Evolutionary conservation across 2,329 filamentous ascomycete genomes (phyloP).

Genomic region (Coniochaeta sp.): DNA sequence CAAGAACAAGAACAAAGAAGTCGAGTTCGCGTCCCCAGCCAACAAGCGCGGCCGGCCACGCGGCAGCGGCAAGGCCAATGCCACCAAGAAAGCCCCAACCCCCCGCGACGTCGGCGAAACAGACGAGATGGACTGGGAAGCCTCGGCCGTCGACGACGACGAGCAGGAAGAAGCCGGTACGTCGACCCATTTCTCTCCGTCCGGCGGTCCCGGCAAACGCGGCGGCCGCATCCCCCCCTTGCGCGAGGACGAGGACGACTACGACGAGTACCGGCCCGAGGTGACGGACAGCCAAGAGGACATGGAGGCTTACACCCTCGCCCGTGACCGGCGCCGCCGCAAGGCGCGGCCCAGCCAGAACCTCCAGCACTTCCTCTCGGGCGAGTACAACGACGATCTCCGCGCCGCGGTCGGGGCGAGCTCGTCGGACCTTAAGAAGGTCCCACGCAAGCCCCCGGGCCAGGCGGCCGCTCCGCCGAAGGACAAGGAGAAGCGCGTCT

Average conservation of each 20-base stretch:
- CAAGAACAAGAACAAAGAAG: background rate
- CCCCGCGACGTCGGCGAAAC: background rate
- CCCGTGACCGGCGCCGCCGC: background rate
- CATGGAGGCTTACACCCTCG: constrained; percentile 1
- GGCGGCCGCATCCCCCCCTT: constrained; percentile 1
- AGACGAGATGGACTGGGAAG: constrained; percentile 1
- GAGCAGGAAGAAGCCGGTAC: constrained; percentile 6
- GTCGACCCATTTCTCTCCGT: background rate
- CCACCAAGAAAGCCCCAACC: background rate
- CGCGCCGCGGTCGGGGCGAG: background rate
- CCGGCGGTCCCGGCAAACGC: background rate
- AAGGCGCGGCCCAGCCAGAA: background rate
- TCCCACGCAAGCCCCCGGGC: no score
- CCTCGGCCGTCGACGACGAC: constrained; percentile 3
- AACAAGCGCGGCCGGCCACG: background rate
- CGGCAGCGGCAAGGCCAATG: background rate
- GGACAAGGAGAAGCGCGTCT: background rate
- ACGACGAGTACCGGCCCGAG: constrained; percentile 9
- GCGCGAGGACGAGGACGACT: constrained; percentile 12
- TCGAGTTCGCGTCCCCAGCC: background rate
- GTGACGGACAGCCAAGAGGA: constrained; percentile 6
- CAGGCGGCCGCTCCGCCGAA: constrained; percentile 9
- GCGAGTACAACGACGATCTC: background rate
- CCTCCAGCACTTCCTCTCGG: background rate
- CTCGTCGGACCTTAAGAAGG: no score